Conservation (phyloP, 2,329 filamentous ascomycete species). For the Pochonia chlamydosporia region DNA sequence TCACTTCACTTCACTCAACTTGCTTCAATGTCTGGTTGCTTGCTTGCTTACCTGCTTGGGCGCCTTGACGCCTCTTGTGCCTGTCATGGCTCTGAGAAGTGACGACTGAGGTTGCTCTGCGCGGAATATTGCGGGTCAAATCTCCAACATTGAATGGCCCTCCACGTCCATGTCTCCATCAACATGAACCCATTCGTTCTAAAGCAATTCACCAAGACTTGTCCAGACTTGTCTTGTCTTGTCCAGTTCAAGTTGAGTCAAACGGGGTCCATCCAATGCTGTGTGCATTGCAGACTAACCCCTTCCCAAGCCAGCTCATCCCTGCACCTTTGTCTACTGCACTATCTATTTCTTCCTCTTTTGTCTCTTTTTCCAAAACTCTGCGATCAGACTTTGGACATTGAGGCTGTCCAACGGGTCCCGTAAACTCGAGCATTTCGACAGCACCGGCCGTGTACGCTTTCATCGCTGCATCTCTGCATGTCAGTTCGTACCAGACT, state of each 20-base stretch:
- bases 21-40: too few species aligned
- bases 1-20: too few species aligned
- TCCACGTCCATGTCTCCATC: too few species aligned
- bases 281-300: neutral
- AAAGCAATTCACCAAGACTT: too few species aligned
- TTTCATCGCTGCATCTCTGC: neutral
- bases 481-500: neutral
- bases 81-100: too few species aligned
- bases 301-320: constrained; percentile 7
- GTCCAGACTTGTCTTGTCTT: too few species aligned
- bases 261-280: too few species aligned
- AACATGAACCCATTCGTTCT: too few species aligned
- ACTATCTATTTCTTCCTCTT: constrained; percentile 6
- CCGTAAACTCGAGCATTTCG: neutral
- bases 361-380: constrained; percentile 4
- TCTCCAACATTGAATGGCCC: too few species aligned
- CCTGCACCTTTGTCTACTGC: constrained; percentile 7
- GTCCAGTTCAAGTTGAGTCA: too few species aligned
- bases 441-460: neutral
- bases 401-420: neutral
- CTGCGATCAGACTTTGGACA: neutral
- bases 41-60: neutral
- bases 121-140: too few species aligned
- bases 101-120: too few species aligned
- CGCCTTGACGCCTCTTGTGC: neutral